Conservation (phyloP, 352 stramenopile genomes). For the Pythium phragmitis region DNA sequence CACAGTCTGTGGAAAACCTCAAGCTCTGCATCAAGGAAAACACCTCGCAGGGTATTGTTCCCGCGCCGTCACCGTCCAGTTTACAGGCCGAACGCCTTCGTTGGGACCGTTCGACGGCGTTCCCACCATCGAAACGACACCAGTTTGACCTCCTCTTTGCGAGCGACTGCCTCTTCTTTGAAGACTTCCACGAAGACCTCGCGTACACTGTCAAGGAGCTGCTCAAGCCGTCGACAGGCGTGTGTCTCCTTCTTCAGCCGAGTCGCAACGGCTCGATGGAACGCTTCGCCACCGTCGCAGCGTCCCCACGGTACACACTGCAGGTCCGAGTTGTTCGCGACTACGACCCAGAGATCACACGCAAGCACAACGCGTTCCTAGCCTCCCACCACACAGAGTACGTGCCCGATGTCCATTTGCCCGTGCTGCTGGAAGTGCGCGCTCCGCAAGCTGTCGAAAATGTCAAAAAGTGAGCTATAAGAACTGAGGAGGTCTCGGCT, state of each 20-base stretch:
- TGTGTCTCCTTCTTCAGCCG: slow-evolving; percentile 74
- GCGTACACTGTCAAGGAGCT: slow-evolving; percentile 63
- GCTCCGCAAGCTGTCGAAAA: slow-evolving; percentile 2
- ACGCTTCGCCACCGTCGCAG: slow-evolving; percentile 57
- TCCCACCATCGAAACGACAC: slow-evolving; percentile 32
- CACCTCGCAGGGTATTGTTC: slow-evolving; percentile 26
- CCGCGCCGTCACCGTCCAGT: too few relatives aligned
- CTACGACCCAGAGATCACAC: slow-evolving; percentile 37
- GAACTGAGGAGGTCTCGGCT: not conserved
- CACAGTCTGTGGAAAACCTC: slow-evolving; percentile 65
- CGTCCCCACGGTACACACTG: slow-evolving; percentile 33
- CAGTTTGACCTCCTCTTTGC: slow-evolving; percentile 82
- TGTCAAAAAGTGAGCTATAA: slow-evolving; percentile 8
- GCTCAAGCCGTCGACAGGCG: slow-evolving; percentile 37
- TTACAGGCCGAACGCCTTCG: slow-evolving; percentile 49
- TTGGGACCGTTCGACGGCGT: slow-evolving; percentile 53
- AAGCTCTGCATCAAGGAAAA: slow-evolving; percentile 63
- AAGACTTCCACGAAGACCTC: slow-evolving; percentile 82
- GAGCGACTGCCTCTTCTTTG: slow-evolving; percentile 87
- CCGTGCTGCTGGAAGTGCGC: slow-evolving; percentile 51
- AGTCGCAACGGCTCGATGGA: slow-evolving; percentile 76
- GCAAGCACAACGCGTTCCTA: slow-evolving; percentile 8
- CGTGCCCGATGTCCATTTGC: slow-evolving; percentile 67
- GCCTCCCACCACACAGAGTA: slow-evolving; percentile 37
- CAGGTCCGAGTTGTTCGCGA: slow-evolving; percentile 30